Percentiles rank a stretch among this genome's conserved stretches.
Conservation (phyloP, 768 basidiomycete genomes). For the Termitomyces sp. region DNA sequence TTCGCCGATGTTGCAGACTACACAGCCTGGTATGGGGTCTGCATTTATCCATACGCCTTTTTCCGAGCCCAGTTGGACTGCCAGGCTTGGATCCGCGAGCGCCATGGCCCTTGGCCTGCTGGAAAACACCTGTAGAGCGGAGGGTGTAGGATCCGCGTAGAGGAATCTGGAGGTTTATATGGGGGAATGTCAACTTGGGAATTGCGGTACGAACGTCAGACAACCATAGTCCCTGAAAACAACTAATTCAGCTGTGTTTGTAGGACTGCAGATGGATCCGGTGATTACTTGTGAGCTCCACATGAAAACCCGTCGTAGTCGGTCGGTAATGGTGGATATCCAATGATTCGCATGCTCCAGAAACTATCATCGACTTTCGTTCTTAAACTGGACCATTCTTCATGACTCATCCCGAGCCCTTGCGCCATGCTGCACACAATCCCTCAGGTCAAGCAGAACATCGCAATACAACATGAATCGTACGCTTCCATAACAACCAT, state of each 20-base stretch:
- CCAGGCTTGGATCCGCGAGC: constrained; percentile 33
- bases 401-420: constrained; percentile 68
- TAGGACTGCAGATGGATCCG: neutral
- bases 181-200: neutral
- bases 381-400: constrained; percentile 71
- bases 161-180: constrained; percentile 57
- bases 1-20: constrained; percentile 92
- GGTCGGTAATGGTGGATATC: constrained; percentile 83
- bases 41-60: constrained; percentile 79
- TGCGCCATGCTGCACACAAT: constrained; percentile 61
- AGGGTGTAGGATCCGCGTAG: constrained; percentile 76
- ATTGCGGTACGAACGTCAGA: constrained; percentile 55
- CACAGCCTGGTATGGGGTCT: constrained; percentile 76
- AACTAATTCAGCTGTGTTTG: neutral
- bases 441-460: neutral
- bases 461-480: neutral
- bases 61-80: constrained; percentile 50
- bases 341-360: constrained; percentile 87
- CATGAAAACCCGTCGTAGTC: constrained; percentile 84
- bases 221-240: constrained; percentile 81
- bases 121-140: constrained; percentile 81
- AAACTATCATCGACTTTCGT: constrained; percentile 78
- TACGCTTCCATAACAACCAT: constrained; percentile 84
- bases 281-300: constrained; percentile 78
- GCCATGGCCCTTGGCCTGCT: constrained; percentile 33